Evolutionary conservation across 805 yeast species (phyloP), one percentile per base, ranked within the genome.

Genomic region (Monosporozyma solicola): DNA sequence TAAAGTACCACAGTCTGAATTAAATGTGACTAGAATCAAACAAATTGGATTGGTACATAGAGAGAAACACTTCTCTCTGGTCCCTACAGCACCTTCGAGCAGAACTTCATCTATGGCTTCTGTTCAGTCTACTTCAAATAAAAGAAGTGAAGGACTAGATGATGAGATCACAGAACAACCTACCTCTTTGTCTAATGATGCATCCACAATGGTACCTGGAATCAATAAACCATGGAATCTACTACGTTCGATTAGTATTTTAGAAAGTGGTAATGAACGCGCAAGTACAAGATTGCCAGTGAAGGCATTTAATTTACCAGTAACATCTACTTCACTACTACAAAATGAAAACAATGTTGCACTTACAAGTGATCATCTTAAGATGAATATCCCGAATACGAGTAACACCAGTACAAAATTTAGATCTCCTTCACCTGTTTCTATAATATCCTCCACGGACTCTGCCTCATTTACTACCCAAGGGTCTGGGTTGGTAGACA

Each of bases 1-100:
- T 53, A 80, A 85, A 61, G 83, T 89, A 3, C 71, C 74, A 8
- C 68, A 73, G 49, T 68, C 72, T 7, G 70, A 71, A 48, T 56
- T 74, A 46, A 72, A 73, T 54, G 70, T 73, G 22, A 73, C 70
- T 41, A 84, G 80, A 59, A 80, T 85, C 35, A 78, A 79, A 60
- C 87, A 85, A 63, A 83, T 84, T 39, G 89, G 86, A 0, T 81
- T 85, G 15, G 76, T 82, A 0, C 83, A 77, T 62, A 76, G 78
- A 58, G 89, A 85, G 60, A 71, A 91, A 52, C 80, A 83, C 59
- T 85, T 82, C 61, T 80, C 86, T 2, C 85, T 85, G 27, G 82
- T 85, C 13, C 92, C 92, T 25, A 85, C 90, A 0, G 88, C 88
- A 0, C 90, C 90, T 24, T 66, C 70, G 13, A 58, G 52, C 33